A percentile compares a stretch with the other conserved stretches of the same genome.
phyloP scores from a whole-genome alignment of 495 filamentous ascomycete genomes.

The Aspergillus egyptiacus region DNA sequence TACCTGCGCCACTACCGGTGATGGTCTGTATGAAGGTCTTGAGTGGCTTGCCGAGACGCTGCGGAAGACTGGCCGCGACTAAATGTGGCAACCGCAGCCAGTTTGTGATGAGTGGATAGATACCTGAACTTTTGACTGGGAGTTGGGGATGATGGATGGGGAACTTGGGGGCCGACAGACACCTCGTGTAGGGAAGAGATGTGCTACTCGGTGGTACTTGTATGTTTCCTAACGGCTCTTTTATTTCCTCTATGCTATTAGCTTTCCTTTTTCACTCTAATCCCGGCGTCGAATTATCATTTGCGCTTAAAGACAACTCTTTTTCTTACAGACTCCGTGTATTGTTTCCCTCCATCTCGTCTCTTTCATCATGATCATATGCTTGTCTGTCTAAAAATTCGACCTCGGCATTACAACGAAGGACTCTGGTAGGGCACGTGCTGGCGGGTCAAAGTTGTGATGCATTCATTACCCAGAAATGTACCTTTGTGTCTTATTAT shows the following conservation, averaged over 20 bases:
- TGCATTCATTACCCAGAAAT: too few relatives aligned
- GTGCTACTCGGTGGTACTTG: slow-evolving; percentile 34
- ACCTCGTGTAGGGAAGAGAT: slow-evolving; percentile 27
- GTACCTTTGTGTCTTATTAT: too few relatives aligned
- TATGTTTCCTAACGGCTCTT: slow-evolving; percentile 36
- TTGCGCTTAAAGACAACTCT: slow-evolving; percentile 25
- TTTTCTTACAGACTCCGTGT: slow-evolving; percentile 13
- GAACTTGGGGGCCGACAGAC: slow-evolving; percentile 31
- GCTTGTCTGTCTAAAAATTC: not conserved
- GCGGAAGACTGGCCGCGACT: slow-evolving; percentile 82
- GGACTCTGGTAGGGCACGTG: not conserved
- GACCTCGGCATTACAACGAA: slow-evolving; percentile 1
- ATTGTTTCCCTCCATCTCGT: slow-evolving; percentile 1
- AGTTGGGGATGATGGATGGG: slow-evolving; percentile 40
- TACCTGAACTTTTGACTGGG: slow-evolving; percentile 40
- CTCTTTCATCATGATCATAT: not conserved
- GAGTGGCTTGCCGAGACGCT: slow-evolving; percentile 98
- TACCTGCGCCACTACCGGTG: slow-evolving; percentile 97
- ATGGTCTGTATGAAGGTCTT: slow-evolving; percentile 99
- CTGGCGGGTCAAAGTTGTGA: not conserved
- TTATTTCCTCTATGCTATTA: slow-evolving; percentile 42
- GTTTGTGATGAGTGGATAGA: slow-evolving; percentile 35
- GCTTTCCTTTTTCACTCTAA: slow-evolving; percentile 40
- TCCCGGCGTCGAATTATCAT: slow-evolving; percentile 32
- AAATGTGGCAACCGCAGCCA: slow-evolving; percentile 38